Evolutionary conservation across 805 yeast genomes (phyloP).

Genomic region (Saturnispora gosingensis): DNA sequence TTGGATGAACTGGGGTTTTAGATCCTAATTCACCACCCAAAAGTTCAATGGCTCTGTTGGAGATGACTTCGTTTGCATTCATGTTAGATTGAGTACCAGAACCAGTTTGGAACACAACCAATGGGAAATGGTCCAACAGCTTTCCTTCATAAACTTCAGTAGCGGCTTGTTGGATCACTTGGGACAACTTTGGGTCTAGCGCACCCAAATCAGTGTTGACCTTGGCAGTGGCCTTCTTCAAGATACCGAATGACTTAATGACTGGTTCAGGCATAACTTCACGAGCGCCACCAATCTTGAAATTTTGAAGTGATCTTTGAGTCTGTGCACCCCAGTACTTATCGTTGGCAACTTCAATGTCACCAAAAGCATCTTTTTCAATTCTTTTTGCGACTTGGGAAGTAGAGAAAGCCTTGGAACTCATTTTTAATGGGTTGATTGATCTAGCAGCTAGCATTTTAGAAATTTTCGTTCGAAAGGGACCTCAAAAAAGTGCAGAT

Average conservation of each 20-base stretch:
- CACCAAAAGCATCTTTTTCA: slow-evolving; percentile 96
- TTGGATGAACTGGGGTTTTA: slow-evolving; percentile 93
- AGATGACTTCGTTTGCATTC: slow-evolving; percentile 98
- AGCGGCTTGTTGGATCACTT: slow-evolving; percentile 87
- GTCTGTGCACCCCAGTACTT: slow-evolving; percentile 99
- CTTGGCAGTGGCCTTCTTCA: slow-evolving; percentile 90
- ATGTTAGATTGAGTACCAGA: slow-evolving; percentile 98
- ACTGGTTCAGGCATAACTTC: slow-evolving; percentile 90
- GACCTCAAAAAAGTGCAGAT: neutral
- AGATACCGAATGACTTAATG: slow-evolving; percentile 82
- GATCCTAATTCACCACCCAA: slow-evolving; percentile 90
- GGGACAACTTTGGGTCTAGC: slow-evolving; percentile 74
- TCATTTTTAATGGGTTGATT: slow-evolving; percentile 9
- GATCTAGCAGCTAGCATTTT: slow-evolving; percentile 23
- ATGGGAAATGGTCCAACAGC: slow-evolving; percentile 88
- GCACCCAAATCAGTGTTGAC: slow-evolving; percentile 78
- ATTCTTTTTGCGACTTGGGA: slow-evolving; percentile 39
- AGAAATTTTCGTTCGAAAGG: neutral
- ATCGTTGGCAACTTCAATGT: slow-evolving; percentile 69
- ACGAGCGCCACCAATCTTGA: slow-evolving; percentile 88
- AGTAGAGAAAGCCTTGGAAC: slow-evolving; percentile 25
- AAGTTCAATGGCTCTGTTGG: slow-evolving; percentile 95
- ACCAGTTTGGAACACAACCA: slow-evolving; percentile 98
- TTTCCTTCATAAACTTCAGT: slow-evolving; percentile 91
- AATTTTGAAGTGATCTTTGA: slow-evolving; percentile 84